phyloP scores from a whole-genome alignment of 2,329 filamentous ascomycete genomes.

The Microdochium bolleyi region DNA sequence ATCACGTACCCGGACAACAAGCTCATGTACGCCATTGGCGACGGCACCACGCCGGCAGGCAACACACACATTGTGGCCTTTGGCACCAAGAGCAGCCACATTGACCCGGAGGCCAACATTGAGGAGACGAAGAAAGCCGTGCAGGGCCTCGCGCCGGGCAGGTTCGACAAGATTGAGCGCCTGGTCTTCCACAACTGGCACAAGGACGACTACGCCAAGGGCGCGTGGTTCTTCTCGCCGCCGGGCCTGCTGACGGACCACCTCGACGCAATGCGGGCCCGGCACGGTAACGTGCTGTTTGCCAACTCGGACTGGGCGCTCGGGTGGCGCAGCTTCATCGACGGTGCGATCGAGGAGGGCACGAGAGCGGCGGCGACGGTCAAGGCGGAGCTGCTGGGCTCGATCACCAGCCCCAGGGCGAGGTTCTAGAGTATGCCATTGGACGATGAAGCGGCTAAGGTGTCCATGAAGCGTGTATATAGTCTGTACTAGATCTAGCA shows the following conservation, averaged over 20 bases:
- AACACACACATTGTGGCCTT: conserved; percentile 24
- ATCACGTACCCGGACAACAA: conserved; percentile 26
- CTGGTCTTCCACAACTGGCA: conserved; percentile 40
- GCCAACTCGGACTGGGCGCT: conserved; percentile 39
- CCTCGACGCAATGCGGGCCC: conserved; percentile 27
- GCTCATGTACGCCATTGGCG: conserved; percentile 23
- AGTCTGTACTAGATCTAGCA: neutral
- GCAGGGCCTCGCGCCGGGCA: neutral
- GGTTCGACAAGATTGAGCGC: neutral
- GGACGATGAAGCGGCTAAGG: neutral
- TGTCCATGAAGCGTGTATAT: neutral
- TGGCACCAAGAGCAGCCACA: conserved; percentile 1
- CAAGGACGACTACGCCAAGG: conserved; percentile 36
- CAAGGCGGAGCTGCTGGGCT: neutral
- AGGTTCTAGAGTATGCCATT: neutral
- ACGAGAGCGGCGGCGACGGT: conserved; percentile 20
- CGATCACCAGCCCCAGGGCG: neutral
- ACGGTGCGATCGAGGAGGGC: conserved; percentile 39
- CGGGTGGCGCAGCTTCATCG: conserved; percentile 41
- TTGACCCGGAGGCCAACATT: conserved; percentile 1
- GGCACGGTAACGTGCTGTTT: conserved; percentile 35
- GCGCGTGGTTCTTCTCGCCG: conserved; percentile 31
- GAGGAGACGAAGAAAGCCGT: neutral
- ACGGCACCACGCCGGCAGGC: conserved; percentile 22
- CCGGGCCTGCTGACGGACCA: conserved; percentile 28